Base-by-base conservation (phyloP, 1,284 basidiomycete species). In the Trichosporon faecale region DNA sequence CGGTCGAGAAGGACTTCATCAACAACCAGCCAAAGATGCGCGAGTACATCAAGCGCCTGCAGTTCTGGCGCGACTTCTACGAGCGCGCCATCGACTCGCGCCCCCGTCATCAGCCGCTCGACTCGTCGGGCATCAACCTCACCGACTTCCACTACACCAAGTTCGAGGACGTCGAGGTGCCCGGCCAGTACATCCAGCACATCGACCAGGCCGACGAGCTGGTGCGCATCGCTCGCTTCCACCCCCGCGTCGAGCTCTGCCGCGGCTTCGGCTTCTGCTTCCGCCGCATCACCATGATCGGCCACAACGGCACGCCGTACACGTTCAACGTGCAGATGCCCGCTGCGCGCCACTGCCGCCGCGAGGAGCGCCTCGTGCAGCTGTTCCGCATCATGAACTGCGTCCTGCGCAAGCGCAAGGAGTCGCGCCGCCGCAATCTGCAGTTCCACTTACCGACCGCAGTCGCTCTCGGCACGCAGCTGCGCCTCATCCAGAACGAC, bases 101-200 rank as follows among this genome's bases (percentile, higher is more conserved):
- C 52, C 92, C 95, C 44, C 89, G 91, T 64, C 85, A 91, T 67
- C 93, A 96, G 78, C 90, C 93, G n/a, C 85, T 99, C 66, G 95
- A 98, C 75, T 87, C 91, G 70, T 86, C 94, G 64, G 95, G 93
- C 75, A 95, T 97, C 84, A 98, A 95, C 85, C 86, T 99, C 74
- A 93, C 94, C 12, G 96, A 99, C 82, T 99, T 99, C 87, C 96
- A 99, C 78, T 95, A 98, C 83, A 91, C 91, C 79, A 98, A 96
- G 82, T 95, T 98, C 70, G 97, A 99, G 77, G 97, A 99, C 76
- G 94, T 99, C 66, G 97, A 99, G 82, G 90, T 99, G 68, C 97
- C 97, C 23, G 97, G 97, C 9, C 97, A 99, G 84, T 99, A 99
- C 79, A 91, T 95, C 0, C 73, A 96, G 92, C 92, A 97, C 80